Percentiles rank a stretch among this genome's conserved stretches.
These are phyloP conservation scores for Phanerochaete carnosa DNA, from an alignment of 768 basidiomycete species.

Conservation along the genomic window DNA sequence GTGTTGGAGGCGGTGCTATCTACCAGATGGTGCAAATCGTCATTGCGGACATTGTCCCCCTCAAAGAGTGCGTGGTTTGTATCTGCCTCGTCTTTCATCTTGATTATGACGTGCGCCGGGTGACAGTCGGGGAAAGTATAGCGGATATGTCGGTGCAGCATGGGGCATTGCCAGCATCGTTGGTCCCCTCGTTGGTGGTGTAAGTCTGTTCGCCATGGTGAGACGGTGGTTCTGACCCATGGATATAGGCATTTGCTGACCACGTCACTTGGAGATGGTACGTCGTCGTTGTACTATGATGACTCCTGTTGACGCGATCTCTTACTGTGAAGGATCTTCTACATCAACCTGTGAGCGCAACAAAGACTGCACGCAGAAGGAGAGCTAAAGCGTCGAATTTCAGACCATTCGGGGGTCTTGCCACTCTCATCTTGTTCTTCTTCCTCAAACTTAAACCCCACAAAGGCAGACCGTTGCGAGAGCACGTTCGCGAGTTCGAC, in stretches of 20 bases:
- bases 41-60: constrained; percentile 36
- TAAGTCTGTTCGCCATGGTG: too few relatives aligned
- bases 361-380: too few relatives aligned
- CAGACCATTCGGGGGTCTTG: constrained; percentile 35
- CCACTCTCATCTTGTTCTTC: constrained; percentile 28
- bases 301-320: background rate
- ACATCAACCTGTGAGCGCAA: background rate
- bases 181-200: background rate
- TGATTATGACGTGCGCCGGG: background rate
- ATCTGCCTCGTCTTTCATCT: background rate
- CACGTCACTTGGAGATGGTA: background rate
- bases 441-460: constrained; percentile 32
- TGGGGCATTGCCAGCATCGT: constrained; percentile 32
- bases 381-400: too few relatives aligned
- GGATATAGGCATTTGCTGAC: background rate
- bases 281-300: background rate
- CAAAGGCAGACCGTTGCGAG: constrained; percentile 25
- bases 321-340: background rate
- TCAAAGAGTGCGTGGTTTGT: constrained; percentile 25
- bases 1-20: constrained; percentile 36
- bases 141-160: constrained; percentile 33
- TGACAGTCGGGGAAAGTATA: constrained; percentile 35
- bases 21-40: constrained; percentile 24
- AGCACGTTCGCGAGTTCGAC: constrained; percentile 35
- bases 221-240: too few relatives aligned